Percentiles rank a stretch among this genome's conserved stretches.
phyloP scores from a whole-genome alignment of 2,329 filamentous ascomycete species.

The Penicillium fuscoglaucum region DNA sequence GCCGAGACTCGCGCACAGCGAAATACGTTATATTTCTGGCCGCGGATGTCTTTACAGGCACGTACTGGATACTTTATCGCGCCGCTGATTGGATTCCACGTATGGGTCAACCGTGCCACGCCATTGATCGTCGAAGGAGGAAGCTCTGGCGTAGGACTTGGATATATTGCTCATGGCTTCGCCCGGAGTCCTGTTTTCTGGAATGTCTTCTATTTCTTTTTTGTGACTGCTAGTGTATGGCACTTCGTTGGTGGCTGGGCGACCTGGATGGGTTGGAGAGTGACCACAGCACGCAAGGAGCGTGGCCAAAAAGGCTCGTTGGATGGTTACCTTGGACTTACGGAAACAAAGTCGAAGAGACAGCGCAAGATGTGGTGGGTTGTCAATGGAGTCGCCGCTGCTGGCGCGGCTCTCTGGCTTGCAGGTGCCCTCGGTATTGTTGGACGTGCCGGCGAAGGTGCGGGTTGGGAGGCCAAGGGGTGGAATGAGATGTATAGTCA shows the following conservation, averaged over 20 bases:
- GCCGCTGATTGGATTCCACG: slow-evolving; percentile 68
- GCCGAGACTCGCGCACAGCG: slow-evolving; percentile 60
- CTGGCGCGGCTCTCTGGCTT: slow-evolving; percentile 70
- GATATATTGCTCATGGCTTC: slow-evolving; percentile 83
- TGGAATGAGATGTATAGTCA: slow-evolving; percentile 73
- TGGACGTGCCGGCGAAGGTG: slow-evolving; percentile 66
- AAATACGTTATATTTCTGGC: slow-evolving; percentile 59
- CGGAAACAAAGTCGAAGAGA: slow-evolving; percentile 53
- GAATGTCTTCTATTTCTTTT: slow-evolving; percentile 66
- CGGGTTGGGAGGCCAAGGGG: slow-evolving; percentile 76
- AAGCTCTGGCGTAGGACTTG: slow-evolving; percentile 79
- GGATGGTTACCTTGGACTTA: slow-evolving; percentile 35
- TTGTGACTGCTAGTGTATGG: slow-evolving; percentile 67
- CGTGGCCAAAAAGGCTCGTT: slow-evolving; percentile 32
- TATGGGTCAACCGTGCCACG: slow-evolving; percentile 71
- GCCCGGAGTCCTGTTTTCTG: slow-evolving; percentile 66
- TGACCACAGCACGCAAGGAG: slow-evolving; percentile 37
- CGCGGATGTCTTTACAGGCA: slow-evolving; percentile 67
- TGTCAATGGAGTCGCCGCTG: slow-evolving; percentile 65
- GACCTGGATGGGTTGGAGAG: slow-evolving; percentile 68
- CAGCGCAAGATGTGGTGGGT: slow-evolving; percentile 68
- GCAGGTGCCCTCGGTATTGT: slow-evolving; percentile 78
- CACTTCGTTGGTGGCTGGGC: slow-evolving; percentile 85
- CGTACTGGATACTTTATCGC: slow-evolving; percentile 70
- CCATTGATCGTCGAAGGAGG: slow-evolving; percentile 78